Evolutionary conservation across 2,329 filamentous ascomycete species (phyloP).

Genomic region (Fusarium floridanum): DNA sequence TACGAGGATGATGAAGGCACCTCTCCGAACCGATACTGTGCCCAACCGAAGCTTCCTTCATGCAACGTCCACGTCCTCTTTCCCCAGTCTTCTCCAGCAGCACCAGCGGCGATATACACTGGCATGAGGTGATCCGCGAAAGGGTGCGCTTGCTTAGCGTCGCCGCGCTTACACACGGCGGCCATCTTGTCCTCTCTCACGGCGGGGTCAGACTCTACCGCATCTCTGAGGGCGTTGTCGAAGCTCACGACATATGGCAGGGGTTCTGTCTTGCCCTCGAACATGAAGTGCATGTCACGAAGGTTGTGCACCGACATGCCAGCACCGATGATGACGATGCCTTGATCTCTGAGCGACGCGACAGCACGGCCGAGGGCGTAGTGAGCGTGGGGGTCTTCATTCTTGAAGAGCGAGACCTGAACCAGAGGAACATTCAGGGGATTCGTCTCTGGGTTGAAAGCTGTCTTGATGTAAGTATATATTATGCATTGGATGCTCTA

Average conservation of each 20-base stretch:
- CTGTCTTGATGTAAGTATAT: constrained; percentile 46
- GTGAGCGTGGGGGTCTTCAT: constrained; percentile 74
- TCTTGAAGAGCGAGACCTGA: constrained; percentile 77
- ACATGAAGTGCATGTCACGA: constrained; percentile 59
- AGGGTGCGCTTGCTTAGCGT: constrained; percentile 63
- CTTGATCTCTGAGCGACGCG: constrained; percentile 73
- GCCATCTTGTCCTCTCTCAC: constrained; percentile 57
- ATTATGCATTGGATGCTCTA: not conserved
- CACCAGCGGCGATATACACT: constrained; percentile 60
- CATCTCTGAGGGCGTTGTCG: constrained; percentile 76
- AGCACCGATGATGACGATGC: constrained; percentile 76
- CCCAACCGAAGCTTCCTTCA: constrained; percentile 61
- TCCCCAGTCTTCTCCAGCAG: constrained; percentile 58
- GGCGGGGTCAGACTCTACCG: constrained; percentile 62
- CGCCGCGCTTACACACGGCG: constrained; percentile 55
- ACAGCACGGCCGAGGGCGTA: constrained; percentile 77
- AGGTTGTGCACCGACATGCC: constrained; percentile 84
- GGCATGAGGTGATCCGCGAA: constrained; percentile 66
- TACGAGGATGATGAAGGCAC: constrained; percentile 35
- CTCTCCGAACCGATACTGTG: constrained; percentile 61
- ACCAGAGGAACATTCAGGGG: constrained; percentile 76
- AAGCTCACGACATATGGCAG: constrained; percentile 73
- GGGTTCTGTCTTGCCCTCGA: constrained; percentile 56
- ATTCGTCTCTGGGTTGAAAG: constrained; percentile 72
- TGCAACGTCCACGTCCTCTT: constrained; percentile 61